Conservation (phyloP, 345 rosid genomes). For the Hirschfeldia incana region DNA sequence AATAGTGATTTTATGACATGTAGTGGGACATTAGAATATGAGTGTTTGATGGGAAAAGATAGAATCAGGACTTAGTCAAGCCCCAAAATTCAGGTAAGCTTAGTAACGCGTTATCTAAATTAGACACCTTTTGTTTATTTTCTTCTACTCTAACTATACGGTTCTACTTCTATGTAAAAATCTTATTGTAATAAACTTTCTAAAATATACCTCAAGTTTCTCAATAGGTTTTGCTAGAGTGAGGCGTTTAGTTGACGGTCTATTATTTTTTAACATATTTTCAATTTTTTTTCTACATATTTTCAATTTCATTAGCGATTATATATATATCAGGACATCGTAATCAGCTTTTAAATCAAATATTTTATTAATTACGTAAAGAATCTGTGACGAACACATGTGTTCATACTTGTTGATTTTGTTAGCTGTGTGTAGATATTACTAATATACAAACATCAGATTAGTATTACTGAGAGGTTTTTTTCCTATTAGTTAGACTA, state of each 20-base stretch:
- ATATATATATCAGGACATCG: neutral
- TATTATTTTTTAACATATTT: neutral
- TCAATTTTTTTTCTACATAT: too few species aligned
- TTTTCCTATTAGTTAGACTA: constrained; percentile 10
- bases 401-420: constrained; percentile 8
- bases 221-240: neutral
- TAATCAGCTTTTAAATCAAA: neutral
- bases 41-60: constrained; percentile 6
- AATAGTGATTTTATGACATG: too few species aligned
- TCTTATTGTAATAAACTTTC: too few species aligned
- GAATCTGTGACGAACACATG: constrained; percentile 21
- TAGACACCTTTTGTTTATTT: constrained; percentile 1
- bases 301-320: neutral
- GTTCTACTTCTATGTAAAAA: neutral
- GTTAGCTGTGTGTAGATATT: neutral
- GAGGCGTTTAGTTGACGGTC: constrained; percentile 1
- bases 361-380: neutral
- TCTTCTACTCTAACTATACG: neutral
- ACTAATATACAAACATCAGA: neutral
- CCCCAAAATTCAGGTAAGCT: neutral
- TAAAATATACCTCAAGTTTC: neutral
- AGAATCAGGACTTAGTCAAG: constrained; percentile 22
- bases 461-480: neutral
- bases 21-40: neutral
- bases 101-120: constrained; percentile 32